These are phyloP conservation scores for Malbranchea zuffiana DNA, from an alignment of 2,329 filamentous ascomycete genomes.

Conservation along the genomic window DNA sequence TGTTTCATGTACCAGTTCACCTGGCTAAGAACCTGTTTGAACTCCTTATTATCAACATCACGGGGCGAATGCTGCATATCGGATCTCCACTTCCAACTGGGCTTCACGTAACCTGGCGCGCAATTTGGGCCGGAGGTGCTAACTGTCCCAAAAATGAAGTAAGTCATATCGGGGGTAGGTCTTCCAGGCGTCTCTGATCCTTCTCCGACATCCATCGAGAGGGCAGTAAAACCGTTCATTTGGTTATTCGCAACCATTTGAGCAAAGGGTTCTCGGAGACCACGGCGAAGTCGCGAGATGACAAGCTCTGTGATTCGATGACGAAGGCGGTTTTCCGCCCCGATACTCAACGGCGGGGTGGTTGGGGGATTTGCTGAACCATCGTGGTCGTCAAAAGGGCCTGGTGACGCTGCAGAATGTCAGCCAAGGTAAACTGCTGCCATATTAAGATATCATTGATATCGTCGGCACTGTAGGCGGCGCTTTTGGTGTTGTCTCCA, in stretches of 20 bases:
- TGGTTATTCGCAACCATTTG: too few species aligned
- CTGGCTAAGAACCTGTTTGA: slow-evolving; percentile 7
- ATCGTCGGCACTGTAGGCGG: too few species aligned
- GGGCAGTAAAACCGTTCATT: not conserved
- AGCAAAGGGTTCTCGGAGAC: too few species aligned
- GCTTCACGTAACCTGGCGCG: slow-evolving; percentile 8
- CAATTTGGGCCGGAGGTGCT: slow-evolving; percentile 1
- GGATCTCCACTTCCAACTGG: slow-evolving; percentile 9
- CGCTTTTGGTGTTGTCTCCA: too few species aligned
- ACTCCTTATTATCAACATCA: slow-evolving; percentile 3
- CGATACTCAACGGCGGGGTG: too few species aligned
- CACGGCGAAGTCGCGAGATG: slow-evolving; percentile 1
- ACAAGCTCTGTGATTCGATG: not conserved
- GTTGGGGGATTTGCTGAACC: too few species aligned
- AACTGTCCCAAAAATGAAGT: not conserved
- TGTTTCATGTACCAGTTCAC: slow-evolving; percentile 11
- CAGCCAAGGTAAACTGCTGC: too few species aligned
- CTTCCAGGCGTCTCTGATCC: not conserved
- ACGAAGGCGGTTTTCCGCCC: not conserved
- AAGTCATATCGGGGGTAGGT: slow-evolving; percentile 6
- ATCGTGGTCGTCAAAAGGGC: too few species aligned
- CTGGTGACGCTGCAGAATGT: too few species aligned
- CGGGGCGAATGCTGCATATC: not conserved
- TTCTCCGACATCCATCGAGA: slow-evolving; percentile 1
- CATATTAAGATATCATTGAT: too few species aligned